Percentiles rank a stretch among this genome's conserved stretches.
Evolutionary conservation across 768 basidiomycete genomes (phyloP).

Genomic region (Termitomyces titanicus): DNA sequence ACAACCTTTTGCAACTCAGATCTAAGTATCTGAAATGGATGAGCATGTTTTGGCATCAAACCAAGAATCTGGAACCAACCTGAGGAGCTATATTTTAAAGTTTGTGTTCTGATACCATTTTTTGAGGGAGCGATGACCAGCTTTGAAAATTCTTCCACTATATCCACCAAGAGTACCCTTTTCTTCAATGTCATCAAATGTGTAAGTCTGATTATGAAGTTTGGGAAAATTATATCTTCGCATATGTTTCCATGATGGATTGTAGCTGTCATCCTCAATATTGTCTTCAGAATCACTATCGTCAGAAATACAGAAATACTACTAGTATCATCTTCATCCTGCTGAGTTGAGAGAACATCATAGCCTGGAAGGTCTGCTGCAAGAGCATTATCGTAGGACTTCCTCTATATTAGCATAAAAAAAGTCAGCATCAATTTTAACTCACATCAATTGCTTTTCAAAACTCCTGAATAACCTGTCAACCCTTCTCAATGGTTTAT

Average conservation of each 20-base stretch:
- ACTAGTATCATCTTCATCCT: not conserved
- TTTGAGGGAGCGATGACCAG: conserved; percentile 25
- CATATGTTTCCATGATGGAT: conserved; percentile 9
- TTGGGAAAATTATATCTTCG: conserved; percentile 29
- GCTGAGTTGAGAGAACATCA: no score
- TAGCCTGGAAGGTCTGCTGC: not conserved
- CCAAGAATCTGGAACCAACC: conserved; percentile 12
- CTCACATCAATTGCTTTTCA: not conserved
- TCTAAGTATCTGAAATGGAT: not conserved
- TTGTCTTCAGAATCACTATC: not conserved
- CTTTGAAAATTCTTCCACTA: conserved; percentile 20
- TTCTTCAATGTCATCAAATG: conserved; percentile 25
- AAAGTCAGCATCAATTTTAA: not conserved
- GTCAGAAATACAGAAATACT: conserved; percentile 25
- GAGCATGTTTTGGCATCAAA: not conserved
- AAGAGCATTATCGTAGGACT: conserved; percentile 19
- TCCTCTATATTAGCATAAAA: conserved; percentile 7
- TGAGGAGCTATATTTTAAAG: conserved; percentile 29
- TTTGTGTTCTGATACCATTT: conserved; percentile 27
- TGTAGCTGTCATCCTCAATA: not conserved
- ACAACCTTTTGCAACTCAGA: not conserved
- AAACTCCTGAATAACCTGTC: not conserved
- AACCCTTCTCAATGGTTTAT: not conserved
- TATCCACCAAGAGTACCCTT: conserved; percentile 21
- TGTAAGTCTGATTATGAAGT: conserved; percentile 27